These are phyloP conservation scores for Corymbia citriodora DNA, from an alignment of 441 rosid genomes.

Conservation along the genomic window DNA sequence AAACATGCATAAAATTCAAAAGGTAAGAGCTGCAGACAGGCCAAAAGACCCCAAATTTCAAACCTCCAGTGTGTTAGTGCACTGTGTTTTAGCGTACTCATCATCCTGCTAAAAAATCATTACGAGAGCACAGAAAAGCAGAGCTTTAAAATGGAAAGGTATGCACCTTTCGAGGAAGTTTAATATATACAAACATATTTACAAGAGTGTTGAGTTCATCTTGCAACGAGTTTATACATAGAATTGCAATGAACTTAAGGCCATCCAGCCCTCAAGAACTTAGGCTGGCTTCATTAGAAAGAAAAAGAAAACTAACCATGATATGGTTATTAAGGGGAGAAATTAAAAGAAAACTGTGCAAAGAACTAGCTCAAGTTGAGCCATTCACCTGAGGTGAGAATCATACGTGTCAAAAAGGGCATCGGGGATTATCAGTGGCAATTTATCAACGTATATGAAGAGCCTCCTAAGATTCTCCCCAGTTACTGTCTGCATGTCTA, in stretches of 20 bases:
- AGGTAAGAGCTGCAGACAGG: neutral
- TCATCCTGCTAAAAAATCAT: neutral
- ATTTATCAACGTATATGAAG: conserved; percentile 49
- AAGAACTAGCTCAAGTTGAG: conserved; percentile 4
- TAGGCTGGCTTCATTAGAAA: neutral
- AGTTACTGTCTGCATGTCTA: conserved; percentile 43
- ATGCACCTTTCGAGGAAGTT: neutral
- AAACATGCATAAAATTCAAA: neutral
- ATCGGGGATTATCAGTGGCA: conserved; percentile 52
- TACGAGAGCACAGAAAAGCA: neutral
- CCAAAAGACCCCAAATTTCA: neutral
- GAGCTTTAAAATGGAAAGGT: neutral
- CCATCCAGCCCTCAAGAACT: neutral
- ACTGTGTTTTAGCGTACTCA: neutral
- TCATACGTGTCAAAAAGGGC: conserved; percentile 39
- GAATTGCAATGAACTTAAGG: neutral
- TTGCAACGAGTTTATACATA: neutral
- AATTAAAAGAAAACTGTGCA: neutral
- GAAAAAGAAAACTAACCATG: neutral
- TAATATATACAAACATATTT: neutral
- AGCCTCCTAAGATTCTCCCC: conserved; percentile 56
- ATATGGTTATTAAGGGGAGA: neutral
- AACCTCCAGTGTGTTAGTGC: neutral
- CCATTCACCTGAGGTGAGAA: conserved; percentile 39
- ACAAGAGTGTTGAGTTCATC: neutral